These are phyloP conservation scores for Alternaria sp. DNA, from an alignment of 2,329 filamentous ascomycete genomes.

Conservation along the genomic window DNA sequence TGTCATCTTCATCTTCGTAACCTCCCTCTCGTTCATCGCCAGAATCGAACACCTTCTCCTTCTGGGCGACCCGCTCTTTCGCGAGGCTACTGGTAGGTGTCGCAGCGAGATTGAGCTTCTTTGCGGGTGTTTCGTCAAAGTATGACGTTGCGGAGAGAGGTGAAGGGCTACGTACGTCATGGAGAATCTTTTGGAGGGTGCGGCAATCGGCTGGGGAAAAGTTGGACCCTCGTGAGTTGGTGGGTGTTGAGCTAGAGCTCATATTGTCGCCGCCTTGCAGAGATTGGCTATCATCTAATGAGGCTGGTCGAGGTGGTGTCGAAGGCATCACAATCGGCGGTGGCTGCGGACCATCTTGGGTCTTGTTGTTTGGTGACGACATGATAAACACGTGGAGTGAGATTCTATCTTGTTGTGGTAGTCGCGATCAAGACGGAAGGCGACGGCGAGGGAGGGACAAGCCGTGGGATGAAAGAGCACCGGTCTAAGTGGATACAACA, in stretches of 20 bases:
- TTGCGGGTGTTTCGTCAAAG: not conserved
- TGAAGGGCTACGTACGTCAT: constrained; percentile 4
- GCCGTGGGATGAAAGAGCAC: too few species aligned
- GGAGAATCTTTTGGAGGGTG: constrained; percentile 15
- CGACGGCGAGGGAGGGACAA: not conserved
- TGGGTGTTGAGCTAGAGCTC: not conserved
- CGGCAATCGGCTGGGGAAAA: constrained; percentile 20
- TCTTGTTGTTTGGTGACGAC: not conserved
- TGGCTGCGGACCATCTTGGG: not conserved
- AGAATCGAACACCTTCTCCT: not conserved
- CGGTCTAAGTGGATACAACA: not conserved
- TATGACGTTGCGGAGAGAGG: not conserved
- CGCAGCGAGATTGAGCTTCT: not conserved
- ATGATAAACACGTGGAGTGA: not conserved
- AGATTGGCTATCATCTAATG: not conserved
- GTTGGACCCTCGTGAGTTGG: not conserved
- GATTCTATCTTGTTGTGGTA: not conserved
- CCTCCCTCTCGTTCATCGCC: constrained; percentile 15
- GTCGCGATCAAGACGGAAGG: not conserved
- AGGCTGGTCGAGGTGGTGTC: not conserved
- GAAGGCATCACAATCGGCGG: not conserved
- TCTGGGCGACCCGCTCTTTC: not conserved
- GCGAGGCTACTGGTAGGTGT: not conserved
- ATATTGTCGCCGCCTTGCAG: not conserved
- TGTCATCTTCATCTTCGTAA: constrained; percentile 25